Evolutionary conservation across 2,329 filamentous ascomycete genomes (phyloP).

Genomic region (Colletotrichum noveboracense): DNA sequence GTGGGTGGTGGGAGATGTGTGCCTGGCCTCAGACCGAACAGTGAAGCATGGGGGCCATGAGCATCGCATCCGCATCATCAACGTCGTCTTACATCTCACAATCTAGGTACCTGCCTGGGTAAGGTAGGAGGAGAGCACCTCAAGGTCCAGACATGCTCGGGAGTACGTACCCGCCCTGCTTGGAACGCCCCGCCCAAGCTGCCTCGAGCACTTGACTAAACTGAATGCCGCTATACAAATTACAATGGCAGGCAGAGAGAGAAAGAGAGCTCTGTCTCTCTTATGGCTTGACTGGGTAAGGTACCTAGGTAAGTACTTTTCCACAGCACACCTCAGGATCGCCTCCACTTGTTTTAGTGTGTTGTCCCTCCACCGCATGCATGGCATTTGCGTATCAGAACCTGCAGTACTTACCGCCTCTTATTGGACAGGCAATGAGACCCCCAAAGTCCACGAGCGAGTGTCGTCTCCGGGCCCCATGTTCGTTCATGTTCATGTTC

Average conservation of each 20-base stretch:
- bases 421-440: background rate
- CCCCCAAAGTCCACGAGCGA: background rate
- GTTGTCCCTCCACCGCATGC: slow-evolving; percentile 9
- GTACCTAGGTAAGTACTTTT: background rate
- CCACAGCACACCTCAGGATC: background rate
- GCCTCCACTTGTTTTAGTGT: slow-evolving; percentile 12
- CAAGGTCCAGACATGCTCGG: background rate
- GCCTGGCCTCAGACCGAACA: too few species aligned
- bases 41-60: background rate
- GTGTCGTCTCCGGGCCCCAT: background rate
- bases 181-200: background rate
- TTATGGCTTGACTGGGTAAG: background rate
- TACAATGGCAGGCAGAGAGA: background rate
- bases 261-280: background rate
- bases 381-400: background rate
- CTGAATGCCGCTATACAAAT: background rate
- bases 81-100: background rate
- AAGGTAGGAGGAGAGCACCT: background rate
- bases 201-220: background rate
- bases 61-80: background rate
- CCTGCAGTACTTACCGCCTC: background rate
- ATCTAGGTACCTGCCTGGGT: background rate
- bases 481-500: background rate
- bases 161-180: background rate
- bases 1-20: too few species aligned